These are phyloP conservation scores for Phytophthora pinifolia DNA, from an alignment of 352 stramenopile genomes.

Conservation along the genomic window DNA sequence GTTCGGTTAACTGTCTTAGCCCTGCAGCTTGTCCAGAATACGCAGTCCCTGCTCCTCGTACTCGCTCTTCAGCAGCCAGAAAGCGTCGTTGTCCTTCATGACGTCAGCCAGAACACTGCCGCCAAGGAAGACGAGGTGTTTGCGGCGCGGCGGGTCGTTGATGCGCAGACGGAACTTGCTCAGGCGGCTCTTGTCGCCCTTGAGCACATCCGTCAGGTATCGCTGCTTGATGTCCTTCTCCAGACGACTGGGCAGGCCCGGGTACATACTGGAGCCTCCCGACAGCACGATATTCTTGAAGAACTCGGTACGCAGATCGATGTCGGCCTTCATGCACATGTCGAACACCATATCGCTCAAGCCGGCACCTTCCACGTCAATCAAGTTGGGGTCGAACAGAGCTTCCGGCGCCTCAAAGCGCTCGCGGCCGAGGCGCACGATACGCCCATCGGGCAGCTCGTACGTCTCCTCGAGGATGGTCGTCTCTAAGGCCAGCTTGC, in stretches of 20 bases:
- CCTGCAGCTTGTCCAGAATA: slow-evolving; percentile 81
- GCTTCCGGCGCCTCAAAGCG: slow-evolving; percentile 95
- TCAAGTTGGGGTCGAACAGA: slow-evolving; percentile 96
- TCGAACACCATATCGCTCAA: slow-evolving; percentile 98
- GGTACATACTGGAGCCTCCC: slow-evolving; percentile 95
- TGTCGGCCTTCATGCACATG: slow-evolving; percentile 97
- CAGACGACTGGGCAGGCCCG: slow-evolving; percentile 91
- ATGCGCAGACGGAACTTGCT: slow-evolving; percentile 95
- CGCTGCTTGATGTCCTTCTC: slow-evolving; percentile 89
- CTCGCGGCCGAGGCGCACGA: slow-evolving; percentile 95
- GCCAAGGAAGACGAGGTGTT: slow-evolving; percentile 96
- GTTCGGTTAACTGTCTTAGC: slow-evolving; percentile 7
- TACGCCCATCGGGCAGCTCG: slow-evolving; percentile 95
- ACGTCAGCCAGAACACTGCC: slow-evolving; percentile 93
- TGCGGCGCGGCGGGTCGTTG: slow-evolving; percentile 94
- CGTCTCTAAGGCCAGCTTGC: slow-evolving; percentile 88
- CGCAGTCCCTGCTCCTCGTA: slow-evolving; percentile 94
- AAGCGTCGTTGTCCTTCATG: slow-evolving; percentile 93
- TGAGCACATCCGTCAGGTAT: slow-evolving; percentile 78
- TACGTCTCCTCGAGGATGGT: slow-evolving; percentile 93
- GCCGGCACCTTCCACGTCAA: slow-evolving; percentile 96
- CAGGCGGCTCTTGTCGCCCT: slow-evolving; percentile 85
- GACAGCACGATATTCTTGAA: slow-evolving; percentile 98
- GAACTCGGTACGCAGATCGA: slow-evolving; percentile 94
- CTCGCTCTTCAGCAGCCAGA: slow-evolving; percentile 95